These are phyloP conservation scores for Stachybotrys chartarum DNA, from an alignment of 2,329 filamentous ascomycete species.

Conservation along the genomic window DNA sequence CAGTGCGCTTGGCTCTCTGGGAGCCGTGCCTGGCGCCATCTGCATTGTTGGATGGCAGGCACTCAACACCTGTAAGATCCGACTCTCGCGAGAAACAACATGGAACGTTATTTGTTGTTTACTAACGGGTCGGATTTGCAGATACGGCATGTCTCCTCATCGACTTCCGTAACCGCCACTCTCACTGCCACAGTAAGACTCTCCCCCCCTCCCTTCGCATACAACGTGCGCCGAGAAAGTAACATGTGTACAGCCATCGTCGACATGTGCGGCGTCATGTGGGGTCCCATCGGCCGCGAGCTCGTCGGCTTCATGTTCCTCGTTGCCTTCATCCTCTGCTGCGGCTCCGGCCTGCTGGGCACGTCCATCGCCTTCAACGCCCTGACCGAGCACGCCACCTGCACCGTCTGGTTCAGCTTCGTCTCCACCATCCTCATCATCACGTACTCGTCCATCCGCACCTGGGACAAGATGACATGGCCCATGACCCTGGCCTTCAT, in stretches of 20 bases:
- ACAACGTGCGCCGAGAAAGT: neutral
- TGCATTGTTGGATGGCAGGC: constrained; percentile 14
- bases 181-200: constrained; percentile 14
- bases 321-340: constrained; percentile 15
- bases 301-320: constrained; percentile 16
- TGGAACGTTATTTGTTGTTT: neutral
- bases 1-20: constrained; percentile 5
- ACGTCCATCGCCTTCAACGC: constrained; percentile 12
- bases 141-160: constrained; percentile 14
- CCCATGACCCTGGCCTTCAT: constrained; percentile 44
- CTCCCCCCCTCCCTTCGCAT: neutral
- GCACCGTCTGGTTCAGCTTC: constrained; percentile 17
- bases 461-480: constrained; percentile 49
- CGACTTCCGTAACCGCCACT: constrained; percentile 17
- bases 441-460: constrained; percentile 12
- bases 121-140: neutral
- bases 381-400: constrained; percentile 15
- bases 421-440: constrained; percentile 14
- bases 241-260: constrained; percentile 8
- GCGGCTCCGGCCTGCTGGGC: constrained; percentile 7
- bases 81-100: neutral
- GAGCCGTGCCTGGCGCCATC: constrained; percentile 7
- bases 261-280: constrained; percentile 15
- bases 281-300: constrained; percentile 14
- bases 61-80: constrained; percentile 19